These are phyloP conservation scores for Yamadazyma diddensiae DNA, from an alignment of 1,139 yeast species.

Conservation along the genomic window DNA sequence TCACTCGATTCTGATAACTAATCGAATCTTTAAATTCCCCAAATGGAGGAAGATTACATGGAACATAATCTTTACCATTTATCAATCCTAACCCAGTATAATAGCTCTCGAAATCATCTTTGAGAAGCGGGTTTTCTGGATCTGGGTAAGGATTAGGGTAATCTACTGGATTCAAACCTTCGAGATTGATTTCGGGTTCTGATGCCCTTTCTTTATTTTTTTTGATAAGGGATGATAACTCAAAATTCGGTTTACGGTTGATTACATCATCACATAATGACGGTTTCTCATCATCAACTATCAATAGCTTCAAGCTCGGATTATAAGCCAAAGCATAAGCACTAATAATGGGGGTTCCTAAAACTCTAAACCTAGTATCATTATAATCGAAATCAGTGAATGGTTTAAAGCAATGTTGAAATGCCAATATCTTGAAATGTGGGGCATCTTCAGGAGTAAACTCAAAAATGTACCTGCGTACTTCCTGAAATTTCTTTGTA, in stretches of 20 bases:
- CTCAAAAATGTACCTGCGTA: constrained; percentile 29
- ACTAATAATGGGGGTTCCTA: constrained; percentile 35
- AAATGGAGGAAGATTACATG: constrained; percentile 40
- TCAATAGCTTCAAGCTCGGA: constrained; percentile 33
- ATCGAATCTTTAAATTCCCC: constrained; percentile 33
- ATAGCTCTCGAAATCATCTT: constrained; percentile 8
- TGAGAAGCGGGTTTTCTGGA: constrained; percentile 21
- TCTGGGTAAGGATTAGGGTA: constrained; percentile 33
- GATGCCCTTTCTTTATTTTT: constrained; percentile 6
- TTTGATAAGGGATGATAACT: constrained; percentile 24
- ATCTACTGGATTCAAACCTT: constrained; percentile 10
- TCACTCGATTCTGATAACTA: constrained; percentile 17
- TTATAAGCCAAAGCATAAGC: constrained; percentile 30
- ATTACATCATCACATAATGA: constrained; percentile 36
- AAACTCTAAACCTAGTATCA: constrained; percentile 36
- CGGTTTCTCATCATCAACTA: constrained; percentile 34
- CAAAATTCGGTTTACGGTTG: constrained; percentile 29
- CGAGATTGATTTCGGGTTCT: constrained; percentile 3
- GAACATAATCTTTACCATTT: constrained; percentile 20
- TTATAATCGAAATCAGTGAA: constrained; percentile 41
- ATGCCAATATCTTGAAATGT: constrained; percentile 26
- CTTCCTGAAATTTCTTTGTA: constrained; percentile 25
- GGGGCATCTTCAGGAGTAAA: constrained; percentile 17
- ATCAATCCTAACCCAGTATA: constrained; percentile 9
- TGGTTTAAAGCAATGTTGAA: constrained; percentile 37